Conservation (phyloP, 2,329 filamentous ascomycete species). For the Zymoseptoria brevis region DNA sequence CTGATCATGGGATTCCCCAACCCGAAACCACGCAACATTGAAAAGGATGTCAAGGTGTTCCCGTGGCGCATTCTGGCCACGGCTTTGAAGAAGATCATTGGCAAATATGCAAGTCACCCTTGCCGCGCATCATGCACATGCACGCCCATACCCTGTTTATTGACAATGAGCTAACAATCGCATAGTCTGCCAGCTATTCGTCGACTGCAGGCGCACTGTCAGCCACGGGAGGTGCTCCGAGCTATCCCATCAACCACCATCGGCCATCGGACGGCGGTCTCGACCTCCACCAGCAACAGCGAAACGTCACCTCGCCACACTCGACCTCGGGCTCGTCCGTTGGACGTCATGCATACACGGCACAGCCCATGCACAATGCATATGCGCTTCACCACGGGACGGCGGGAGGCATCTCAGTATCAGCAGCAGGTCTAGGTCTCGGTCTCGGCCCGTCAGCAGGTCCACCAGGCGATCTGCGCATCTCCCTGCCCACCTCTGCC, state of each 20-base stretch:
- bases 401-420: constrained; percentile 6
- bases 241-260: constrained; percentile 18
- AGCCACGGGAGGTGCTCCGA: constrained; percentile 18
- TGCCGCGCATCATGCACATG: constrained; percentile 21
- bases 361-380: constrained; percentile 21
- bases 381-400: constrained; percentile 21
- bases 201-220: constrained; percentile 50
- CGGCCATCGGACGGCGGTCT: constrained; percentile 42
- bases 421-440: constrained; percentile 26
- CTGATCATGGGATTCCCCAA: constrained; percentile 96
- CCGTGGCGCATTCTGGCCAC: constrained; percentile 83
- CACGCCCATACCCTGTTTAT: constrained; percentile 10
- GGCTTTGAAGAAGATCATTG: constrained; percentile 95
- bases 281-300: constrained; percentile 26
- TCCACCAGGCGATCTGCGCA: constrained; percentile 32
- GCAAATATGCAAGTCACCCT: constrained; percentile 69
- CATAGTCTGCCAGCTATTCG: constrained; percentile 60
- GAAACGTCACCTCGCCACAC: constrained; percentile 27
- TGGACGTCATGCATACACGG: constrained; percentile 26
- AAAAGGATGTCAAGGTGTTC: constrained; percentile 99
- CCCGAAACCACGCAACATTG: constrained; percentile 93
- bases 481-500: constrained; percentile 24
- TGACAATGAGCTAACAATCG: constrained; percentile 27
- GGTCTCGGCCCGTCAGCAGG: constrained; percentile 30
- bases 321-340: constrained; percentile 27